Percentiles rank a stretch among this genome's conserved stretches.
Evolutionary conservation across 2,329 filamentous ascomycete species (phyloP).

Genomic region (Ascochyta rabiei): DNA sequence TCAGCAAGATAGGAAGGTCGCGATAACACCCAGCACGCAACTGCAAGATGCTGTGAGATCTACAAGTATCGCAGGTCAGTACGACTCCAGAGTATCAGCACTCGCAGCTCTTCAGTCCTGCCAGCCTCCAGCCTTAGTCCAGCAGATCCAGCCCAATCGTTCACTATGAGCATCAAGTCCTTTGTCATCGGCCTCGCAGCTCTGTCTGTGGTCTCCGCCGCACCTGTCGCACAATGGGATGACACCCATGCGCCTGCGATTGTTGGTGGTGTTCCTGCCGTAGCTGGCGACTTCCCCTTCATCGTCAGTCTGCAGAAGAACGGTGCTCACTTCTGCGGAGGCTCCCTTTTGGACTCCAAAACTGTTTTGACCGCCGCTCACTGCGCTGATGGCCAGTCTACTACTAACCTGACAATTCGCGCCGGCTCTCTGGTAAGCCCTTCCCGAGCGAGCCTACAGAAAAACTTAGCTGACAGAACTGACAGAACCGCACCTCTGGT

Average conservation of each 20-base stretch:
- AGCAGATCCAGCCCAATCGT: neutral
- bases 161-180: conserved; percentile 28
- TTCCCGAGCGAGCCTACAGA: too few species aligned
- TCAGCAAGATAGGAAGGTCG: neutral
- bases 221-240: conserved; percentile 28
- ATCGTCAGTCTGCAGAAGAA: conserved; percentile 16
- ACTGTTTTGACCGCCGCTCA: conserved; percentile 37
- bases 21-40: neutral
- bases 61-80: neutral
- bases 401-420: conserved; percentile 22
- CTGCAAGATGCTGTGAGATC: neutral
- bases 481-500: conserved; percentile 14
- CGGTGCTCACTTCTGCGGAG: conserved; percentile 31
- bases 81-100: neutral
- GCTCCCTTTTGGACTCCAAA: conserved; percentile 32
- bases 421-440: conserved; percentile 27
- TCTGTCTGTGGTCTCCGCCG: conserved; percentile 24
- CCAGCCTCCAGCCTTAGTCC: neutral
- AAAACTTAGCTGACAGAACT: too few species aligned
- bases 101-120: neutral
- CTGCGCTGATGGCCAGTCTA: conserved; percentile 21
- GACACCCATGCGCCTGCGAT: neutral
- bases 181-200: conserved; percentile 28
- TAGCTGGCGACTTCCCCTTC: conserved; percentile 18
- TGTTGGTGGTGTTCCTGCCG: too few species aligned